A percentile compares a stretch with the other conserved stretches of the same genome.
Conservation (phyloP, 257 asterid genomes). For the Hygrophila difformis region DNA sequence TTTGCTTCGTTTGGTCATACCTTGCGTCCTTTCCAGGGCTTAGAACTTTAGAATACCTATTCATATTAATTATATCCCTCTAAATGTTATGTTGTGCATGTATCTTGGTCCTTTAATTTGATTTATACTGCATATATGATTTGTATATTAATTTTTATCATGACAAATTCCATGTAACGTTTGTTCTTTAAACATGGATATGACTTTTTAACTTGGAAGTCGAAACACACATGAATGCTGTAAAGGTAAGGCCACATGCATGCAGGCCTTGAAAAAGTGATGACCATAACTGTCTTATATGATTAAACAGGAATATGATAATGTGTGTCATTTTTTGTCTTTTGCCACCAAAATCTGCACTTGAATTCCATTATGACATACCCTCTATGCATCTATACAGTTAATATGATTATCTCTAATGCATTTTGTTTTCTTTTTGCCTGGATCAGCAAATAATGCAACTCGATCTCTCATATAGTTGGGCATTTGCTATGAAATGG, state of each 20-base stretch:
- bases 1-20: not conserved
- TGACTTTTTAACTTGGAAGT: too few species aligned
- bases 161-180: constrained; percentile 1
- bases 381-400: not conserved
- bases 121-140: not conserved
- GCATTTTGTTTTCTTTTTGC: constrained; percentile 7
- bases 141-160: constrained; percentile 8
- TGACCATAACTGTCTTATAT: too few species aligned
- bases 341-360: not conserved
- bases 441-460: constrained; percentile 87
- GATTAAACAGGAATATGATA: too few species aligned
- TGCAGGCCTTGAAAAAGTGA: too few species aligned
- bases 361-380: not conserved
- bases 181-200: too few species aligned
- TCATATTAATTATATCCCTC: not conserved
- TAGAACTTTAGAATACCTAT: not conserved
- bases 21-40: constrained; percentile 5
- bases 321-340: too few species aligned
- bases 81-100: not conserved
- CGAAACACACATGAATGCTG: too few species aligned
- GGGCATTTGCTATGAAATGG: constrained; percentile 98
- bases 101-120: constrained; percentile 2
- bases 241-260: too few species aligned
- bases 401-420: constrained; percentile 9
- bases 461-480: constrained; percentile 88